phyloP scores from a whole-genome alignment of 768 basidiomycete species.

The Royoungia palumana region DNA sequence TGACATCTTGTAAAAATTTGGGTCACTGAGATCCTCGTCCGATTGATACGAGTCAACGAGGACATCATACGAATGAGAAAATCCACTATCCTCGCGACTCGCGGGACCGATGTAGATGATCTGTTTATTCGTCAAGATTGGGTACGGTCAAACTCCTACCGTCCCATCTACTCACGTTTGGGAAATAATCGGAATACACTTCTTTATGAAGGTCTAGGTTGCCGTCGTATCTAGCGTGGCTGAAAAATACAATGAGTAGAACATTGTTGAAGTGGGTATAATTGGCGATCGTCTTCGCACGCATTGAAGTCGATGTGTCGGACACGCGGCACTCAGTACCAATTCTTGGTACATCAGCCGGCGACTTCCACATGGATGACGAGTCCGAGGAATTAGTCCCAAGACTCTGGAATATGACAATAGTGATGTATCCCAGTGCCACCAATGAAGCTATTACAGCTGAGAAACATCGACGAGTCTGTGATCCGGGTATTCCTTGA shows the following conservation, averaged over 20 bases:
- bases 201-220: constrained; percentile 46
- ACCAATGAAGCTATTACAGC: neutral
- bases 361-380: neutral
- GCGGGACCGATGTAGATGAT: constrained; percentile 49
- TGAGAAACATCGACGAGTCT: constrained; percentile 7
- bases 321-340: constrained; percentile 14
- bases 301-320: constrained; percentile 20
- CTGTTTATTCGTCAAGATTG: constrained; percentile 20
- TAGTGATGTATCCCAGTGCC: constrained; percentile 7
- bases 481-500: neutral
- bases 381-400: constrained; percentile 1
- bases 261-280: constrained; percentile 41
- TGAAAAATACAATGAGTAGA: constrained; percentile 49
- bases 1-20: constrained; percentile 39
- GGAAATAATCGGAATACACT: constrained; percentile 47
- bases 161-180: constrained; percentile 37
- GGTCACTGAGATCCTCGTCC: constrained; percentile 40
- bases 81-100: constrained; percentile 45
- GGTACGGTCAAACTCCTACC: neutral
- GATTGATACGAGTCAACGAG: constrained; percentile 46
- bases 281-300: constrained; percentile 15
- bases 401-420: neutral
- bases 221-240: constrained; percentile 44
- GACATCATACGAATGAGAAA: constrained; percentile 48
- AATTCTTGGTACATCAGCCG: neutral